Evolutionary conservation across 2,329 filamentous ascomycete species (phyloP).

Genomic region (Monosporascus sp.): DNA sequence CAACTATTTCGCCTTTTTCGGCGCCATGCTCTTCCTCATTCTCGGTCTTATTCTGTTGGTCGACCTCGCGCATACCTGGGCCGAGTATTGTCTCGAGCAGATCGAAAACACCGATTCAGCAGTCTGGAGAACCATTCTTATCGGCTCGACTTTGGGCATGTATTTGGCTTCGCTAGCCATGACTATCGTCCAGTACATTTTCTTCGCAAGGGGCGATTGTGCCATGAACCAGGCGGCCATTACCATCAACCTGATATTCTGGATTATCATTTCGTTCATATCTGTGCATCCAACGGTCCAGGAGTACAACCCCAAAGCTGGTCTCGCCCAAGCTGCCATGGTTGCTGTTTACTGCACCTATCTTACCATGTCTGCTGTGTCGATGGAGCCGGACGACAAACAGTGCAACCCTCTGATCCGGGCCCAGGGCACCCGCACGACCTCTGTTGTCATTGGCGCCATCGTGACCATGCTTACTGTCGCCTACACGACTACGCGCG

Average conservation of each 20-base stretch:
- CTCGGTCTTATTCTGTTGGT: slow-evolving; percentile 89
- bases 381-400: slow-evolving; percentile 94
- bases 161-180: slow-evolving; percentile 86
- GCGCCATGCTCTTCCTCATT: slow-evolving; percentile 89
- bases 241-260: slow-evolving; percentile 83
- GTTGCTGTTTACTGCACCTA: slow-evolving; percentile 98
- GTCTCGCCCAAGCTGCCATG: slow-evolving; percentile 95
- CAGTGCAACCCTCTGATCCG: slow-evolving; percentile 89
- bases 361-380: slow-evolving; percentile 94
- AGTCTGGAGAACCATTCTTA: slow-evolving; percentile 79
- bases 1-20: slow-evolving; percentile 83
- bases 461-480: slow-evolving; percentile 96
- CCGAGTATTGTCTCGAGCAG: slow-evolving; percentile 89
- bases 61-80: slow-evolving; percentile 94
- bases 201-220: slow-evolving; percentile 79
- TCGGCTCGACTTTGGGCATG: slow-evolving; percentile 91
- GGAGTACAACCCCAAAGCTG: slow-evolving; percentile 87
- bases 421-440: slow-evolving; percentile 81
- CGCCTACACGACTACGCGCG: slow-evolving; percentile 94
- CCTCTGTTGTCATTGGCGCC: slow-evolving; percentile 86
- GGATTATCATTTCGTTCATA: slow-evolving; percentile 73
- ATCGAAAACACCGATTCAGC: slow-evolving; percentile 86
- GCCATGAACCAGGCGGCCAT: slow-evolving; percentile 97
- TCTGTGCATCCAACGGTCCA: slow-evolving; percentile 90
- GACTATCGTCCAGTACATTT: slow-evolving; percentile 96